These are phyloP conservation scores for Pyrus hybrid DNA, from an alignment of 331 rosid genomes.

Conservation along the genomic window DNA sequence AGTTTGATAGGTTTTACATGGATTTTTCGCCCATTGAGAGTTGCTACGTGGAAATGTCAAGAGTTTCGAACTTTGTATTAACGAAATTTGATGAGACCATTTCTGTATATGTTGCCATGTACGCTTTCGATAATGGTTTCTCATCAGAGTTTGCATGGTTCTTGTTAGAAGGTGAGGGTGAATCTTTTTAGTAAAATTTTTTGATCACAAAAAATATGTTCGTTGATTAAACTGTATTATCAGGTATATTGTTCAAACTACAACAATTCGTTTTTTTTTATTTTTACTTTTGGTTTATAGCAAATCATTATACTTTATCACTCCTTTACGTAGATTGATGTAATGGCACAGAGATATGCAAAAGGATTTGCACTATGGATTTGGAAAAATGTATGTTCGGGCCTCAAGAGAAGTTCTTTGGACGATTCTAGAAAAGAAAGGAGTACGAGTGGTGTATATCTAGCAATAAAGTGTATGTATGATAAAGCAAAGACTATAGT, in stretches of 20 bases:
- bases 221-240: not conserved
- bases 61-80: not conserved
- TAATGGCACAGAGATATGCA: no score
- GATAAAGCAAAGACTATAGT: no score
- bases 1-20: constrained; percentile 22
- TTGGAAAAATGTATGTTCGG: no score
- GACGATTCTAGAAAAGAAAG: no score
- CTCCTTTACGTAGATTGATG: no score
- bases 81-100: constrained; percentile 2
- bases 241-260: no score
- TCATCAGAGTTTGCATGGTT: not conserved
- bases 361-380: no score
- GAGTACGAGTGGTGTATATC: no score
- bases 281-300: not conserved
- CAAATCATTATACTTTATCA: not conserved
- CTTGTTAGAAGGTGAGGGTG: not conserved
- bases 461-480: no score
- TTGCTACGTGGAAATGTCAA: not conserved
- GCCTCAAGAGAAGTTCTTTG: no score
- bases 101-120: constrained; percentile 8
- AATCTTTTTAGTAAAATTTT: not conserved
- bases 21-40: not conserved
- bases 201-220: not conserved
- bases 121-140: not conserved
- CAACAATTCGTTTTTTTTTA: no score